A percentile compares a stretch with the other conserved stretches of the same genome.
Conservation (phyloP, 768 basidiomycete species). For the Hypsizygus marmoreus region DNA sequence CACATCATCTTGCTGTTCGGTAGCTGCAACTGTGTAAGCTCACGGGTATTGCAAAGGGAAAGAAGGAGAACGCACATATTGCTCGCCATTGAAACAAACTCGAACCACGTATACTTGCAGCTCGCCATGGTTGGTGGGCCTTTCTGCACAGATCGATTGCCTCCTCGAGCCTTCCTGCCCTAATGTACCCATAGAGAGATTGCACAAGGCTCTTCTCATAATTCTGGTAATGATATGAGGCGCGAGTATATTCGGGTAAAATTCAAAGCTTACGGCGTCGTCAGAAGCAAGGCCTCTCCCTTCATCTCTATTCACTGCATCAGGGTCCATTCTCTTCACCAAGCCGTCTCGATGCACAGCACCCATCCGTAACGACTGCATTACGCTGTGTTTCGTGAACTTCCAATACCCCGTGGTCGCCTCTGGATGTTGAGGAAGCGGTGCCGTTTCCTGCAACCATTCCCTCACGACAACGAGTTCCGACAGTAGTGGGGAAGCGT, state of each 20-base stretch:
- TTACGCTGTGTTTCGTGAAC: conserved; percentile 74
- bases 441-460: conserved; percentile 83
- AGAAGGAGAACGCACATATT: conserved; percentile 50
- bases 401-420: conserved; percentile 83
- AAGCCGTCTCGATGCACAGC: conserved; percentile 46
- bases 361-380: conserved; percentile 63
- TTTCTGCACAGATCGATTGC: conserved; percentile 81
- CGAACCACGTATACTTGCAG: conserved; percentile 86
- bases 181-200: conserved; percentile 77
- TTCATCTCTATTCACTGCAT: conserved; percentile 65
- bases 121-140: conserved; percentile 90
- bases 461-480: conserved; percentile 85
- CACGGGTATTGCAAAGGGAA: background rate
- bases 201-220: conserved; percentile 81
- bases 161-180: conserved; percentile 83
- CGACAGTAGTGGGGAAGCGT: conserved; percentile 62
- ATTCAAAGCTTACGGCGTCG: conserved; percentile 61
- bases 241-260: background rate
- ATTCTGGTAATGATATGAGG: conserved; percentile 42
- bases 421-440: conserved; percentile 60
- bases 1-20: conserved; percentile 45
- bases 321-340: conserved; percentile 78
- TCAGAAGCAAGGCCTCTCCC: conserved; percentile 67
- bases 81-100: conserved; percentile 75
- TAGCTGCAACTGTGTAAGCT: conserved; percentile 24